Evolutionary conservation across 2,329 filamentous ascomycete genomes (phyloP), one percentile per base, ranked within the genome.

Genomic region (Trichoderma afroharzianum): DNA sequence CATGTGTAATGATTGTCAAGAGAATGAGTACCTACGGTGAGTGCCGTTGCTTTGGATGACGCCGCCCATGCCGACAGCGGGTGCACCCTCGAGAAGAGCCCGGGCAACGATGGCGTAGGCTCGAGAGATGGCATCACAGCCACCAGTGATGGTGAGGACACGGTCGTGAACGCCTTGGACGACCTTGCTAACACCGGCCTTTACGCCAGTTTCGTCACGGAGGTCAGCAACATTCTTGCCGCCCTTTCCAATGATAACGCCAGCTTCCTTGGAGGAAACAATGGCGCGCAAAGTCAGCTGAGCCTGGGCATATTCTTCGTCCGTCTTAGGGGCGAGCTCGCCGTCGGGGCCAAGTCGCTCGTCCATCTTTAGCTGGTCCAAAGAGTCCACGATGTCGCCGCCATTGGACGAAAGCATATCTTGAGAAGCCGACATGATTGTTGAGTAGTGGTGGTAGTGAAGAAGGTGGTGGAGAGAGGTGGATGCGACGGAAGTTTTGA

Each of bases 161-260:
- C 96, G 94, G 82, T 99, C 96, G 79, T 98, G 95, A 71, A 99
- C 96, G 76, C 96, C 95, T 76, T 95, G 94, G 61, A 99, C 96
- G 68, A 98, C 96, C 86, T 99, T 99, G 89, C 95, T 98, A 75
- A 99, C 96, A 75, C 96, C 96, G 73, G 96, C 96, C 84, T 97
- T 97, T 78, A 99, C 96, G 72, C 95, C 96, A 76, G 96, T 99
- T 85, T 98, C 95, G 78, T 99, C 95, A 80, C 96, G 92, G 74
- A 99, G 88, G 79, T 98, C 95, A 62, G 96, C 96, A 70, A 99
- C 96, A 79, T 99, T 98, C 88, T 98, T 97, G 80, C 96, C 96
- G 71, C 92, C 94, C 85, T 99, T 99, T 83, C 96, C 96, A 82
- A 99, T 99, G 83, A 99, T 98, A 78, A 99, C 94, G 80, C 96